Percentiles rank a stretch among this genome's conserved stretches.
Conservation (phyloP, 176 grass and related monocot species). For the Cymbopogon citratus region DNA sequence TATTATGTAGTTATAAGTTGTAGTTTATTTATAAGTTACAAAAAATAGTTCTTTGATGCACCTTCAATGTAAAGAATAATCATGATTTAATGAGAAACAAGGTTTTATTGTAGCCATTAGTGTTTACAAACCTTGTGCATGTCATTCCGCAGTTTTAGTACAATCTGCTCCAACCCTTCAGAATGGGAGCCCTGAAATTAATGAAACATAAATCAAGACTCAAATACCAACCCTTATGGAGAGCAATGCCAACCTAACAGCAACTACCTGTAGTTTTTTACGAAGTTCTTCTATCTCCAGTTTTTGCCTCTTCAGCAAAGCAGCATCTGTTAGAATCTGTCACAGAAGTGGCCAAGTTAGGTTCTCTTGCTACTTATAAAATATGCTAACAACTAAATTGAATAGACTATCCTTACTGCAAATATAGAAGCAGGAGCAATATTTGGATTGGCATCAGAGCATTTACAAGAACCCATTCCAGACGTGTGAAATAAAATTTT, state of each 20-base stretch:
- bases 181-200: constrained; percentile 88
- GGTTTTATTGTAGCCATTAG: not conserved
- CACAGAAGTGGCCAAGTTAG: constrained; percentile 14
- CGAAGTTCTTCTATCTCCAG: constrained; percentile 88
- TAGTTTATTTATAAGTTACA: not conserved
- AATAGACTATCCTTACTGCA: not conserved
- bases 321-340: constrained; percentile 92
- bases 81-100: not conserved
- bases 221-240: not conserved
- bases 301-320: constrained; percentile 89
- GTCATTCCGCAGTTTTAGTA: constrained; percentile 83
- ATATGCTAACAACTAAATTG: not conserved
- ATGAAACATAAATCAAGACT: constrained; percentile 19
- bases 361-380: not conserved
- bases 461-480: not conserved
- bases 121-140: constrained; percentile 80
- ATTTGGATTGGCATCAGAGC: not conserved
- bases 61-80: not conserved
- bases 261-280: constrained; percentile 71
- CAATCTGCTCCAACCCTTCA: constrained; percentile 85
- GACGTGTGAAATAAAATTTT: not conserved
- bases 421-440: not conserved
- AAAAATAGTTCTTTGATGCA: not conserved
- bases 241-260: constrained; percentile 19
- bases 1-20: not conserved